Evolutionary conservation across 1,139 yeast genomes (phyloP).

Genomic region (Suhomyces yuchorum): DNA sequence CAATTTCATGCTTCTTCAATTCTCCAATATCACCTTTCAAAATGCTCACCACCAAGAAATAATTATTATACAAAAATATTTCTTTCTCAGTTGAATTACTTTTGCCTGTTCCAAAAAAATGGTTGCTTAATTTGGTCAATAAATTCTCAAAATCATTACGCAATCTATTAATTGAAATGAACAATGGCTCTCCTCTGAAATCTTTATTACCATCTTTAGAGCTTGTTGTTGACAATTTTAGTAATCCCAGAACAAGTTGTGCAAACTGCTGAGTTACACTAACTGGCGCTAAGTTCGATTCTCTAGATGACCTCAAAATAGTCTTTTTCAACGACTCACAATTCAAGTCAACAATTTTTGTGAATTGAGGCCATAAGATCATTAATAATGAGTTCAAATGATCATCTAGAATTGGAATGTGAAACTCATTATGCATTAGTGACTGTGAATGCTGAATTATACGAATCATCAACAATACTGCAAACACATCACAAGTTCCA

Average conservation of each 20-base stretch:
- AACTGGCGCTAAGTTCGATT: slow-evolving; percentile 55
- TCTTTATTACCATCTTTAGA: slow-evolving; percentile 24
- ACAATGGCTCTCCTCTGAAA: slow-evolving; percentile 65
- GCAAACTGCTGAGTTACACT: slow-evolving; percentile 77
- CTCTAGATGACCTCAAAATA: slow-evolving; percentile 31
- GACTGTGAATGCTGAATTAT: slow-evolving; percentile 65
- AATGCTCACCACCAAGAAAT: slow-evolving; percentile 55
- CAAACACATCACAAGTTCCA: slow-evolving; percentile 71
- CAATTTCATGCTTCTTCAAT: slow-evolving; percentile 36
- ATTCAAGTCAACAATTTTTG: slow-evolving; percentile 71
- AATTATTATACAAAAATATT: slow-evolving; percentile 75
- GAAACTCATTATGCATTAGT: slow-evolving; percentile 62
- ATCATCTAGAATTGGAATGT: slow-evolving; percentile 72
- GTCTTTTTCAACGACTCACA: slow-evolving; percentile 64
- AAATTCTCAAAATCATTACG: slow-evolving; percentile 79
- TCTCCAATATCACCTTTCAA: slow-evolving; percentile 51
- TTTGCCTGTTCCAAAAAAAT: slow-evolving; percentile 38
- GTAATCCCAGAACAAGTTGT: slow-evolving; percentile 68
- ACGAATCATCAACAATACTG: slow-evolving; percentile 75
- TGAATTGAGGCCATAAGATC: slow-evolving; percentile 83
- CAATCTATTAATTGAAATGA: slow-evolving; percentile 65
- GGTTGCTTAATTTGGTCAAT: slow-evolving; percentile 65
- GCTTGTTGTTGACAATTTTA: slow-evolving; percentile 51
- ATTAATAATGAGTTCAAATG: slow-evolving; percentile 70
- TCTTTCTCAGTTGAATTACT: slow-evolving; percentile 55